These are phyloP conservation scores for Usnea hakonensis DNA, from an alignment of 495 filamentous ascomycete genomes.

Conservation along the genomic window DNA sequence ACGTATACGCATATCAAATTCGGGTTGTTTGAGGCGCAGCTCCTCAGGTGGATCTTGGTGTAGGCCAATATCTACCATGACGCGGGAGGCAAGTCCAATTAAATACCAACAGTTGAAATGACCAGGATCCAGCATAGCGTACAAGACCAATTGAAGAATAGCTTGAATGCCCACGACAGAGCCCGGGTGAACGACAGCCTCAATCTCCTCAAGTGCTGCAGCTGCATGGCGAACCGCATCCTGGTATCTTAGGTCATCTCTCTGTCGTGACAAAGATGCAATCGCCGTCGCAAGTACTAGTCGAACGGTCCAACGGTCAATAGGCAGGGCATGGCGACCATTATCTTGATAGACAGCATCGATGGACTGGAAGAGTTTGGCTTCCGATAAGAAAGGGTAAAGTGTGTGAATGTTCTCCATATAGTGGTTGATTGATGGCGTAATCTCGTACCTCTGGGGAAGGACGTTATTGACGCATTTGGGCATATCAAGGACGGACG, in stretches of 20 bases:
- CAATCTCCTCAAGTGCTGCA: constrained; percentile 64
- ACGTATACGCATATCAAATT: constrained; percentile 65
- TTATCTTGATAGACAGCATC: constrained; percentile 68
- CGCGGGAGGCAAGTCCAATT: constrained; percentile 77
- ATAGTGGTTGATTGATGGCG: constrained; percentile 68
- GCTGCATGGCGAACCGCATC: constrained; percentile 60
- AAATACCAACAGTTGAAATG: constrained; percentile 90
- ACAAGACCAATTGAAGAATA: constrained; percentile 74
- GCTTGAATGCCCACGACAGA: constrained; percentile 77
- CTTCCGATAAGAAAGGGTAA: constrained; percentile 72
- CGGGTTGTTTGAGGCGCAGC: constrained; percentile 49
- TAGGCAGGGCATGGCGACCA: constrained; percentile 52
- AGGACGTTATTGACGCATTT: constrained; percentile 48
- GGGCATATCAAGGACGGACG: constrained; percentile 57
- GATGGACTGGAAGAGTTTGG: constrained; percentile 63
- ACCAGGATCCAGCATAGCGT: constrained; percentile 76
- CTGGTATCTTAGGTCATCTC: constrained; percentile 53
- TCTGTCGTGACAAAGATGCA: constrained; percentile 59
- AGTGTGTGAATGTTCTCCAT: constrained; percentile 71
- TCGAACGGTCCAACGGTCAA: constrained; percentile 77
- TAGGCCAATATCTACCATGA: constrained; percentile 76
- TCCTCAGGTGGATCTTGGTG: constrained; percentile 79
- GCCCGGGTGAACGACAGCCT: constrained; percentile 74
- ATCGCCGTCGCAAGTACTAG: constrained; percentile 82
- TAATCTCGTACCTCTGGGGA: constrained; percentile 57